These are phyloP conservation scores for Macadamia tetraphylla DNA, from an alignment of 164 flowering plant species.

Conservation along the genomic window DNA sequence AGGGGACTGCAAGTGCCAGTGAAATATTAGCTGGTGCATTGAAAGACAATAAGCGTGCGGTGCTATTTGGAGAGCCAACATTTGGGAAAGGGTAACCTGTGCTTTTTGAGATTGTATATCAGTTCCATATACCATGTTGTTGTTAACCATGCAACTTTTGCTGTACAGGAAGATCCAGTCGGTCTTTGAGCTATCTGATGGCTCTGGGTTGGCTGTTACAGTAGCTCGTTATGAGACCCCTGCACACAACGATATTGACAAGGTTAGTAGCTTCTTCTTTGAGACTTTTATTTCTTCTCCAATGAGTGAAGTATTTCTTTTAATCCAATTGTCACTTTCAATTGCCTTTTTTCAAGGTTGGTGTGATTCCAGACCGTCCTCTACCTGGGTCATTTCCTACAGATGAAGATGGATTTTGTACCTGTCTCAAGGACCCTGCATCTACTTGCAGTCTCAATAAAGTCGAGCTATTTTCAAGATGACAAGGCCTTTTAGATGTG, in stretches of 20 bases:
- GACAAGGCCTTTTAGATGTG: slow-evolving; percentile 14
- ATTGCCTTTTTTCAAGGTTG: slow-evolving; percentile 42
- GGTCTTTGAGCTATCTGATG: slow-evolving; percentile 94
- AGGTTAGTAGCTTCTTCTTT: slow-evolving; percentile 38
- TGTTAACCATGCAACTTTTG: not conserved
- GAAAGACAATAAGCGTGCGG: slow-evolving; percentile 96
- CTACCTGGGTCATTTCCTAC: slow-evolving; percentile 79
- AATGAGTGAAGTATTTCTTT: not conserved
- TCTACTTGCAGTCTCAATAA: slow-evolving; percentile 63
- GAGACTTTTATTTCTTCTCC: not conserved
- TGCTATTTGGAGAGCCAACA: slow-evolving; percentile 86
- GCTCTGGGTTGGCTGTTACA: slow-evolving; percentile 94
- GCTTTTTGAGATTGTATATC: not conserved
- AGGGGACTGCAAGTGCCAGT: slow-evolving; percentile 98
- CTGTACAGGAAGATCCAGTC: slow-evolving; percentile 56
- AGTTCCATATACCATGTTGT: not conserved
- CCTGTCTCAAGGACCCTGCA: slow-evolving; percentile 70
- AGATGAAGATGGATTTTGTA: slow-evolving; percentile 72
- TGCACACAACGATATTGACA: slow-evolving; percentile 87
- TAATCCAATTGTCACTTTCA: not conserved
- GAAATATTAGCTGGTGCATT: slow-evolving; percentile 96
- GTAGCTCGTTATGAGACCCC: slow-evolving; percentile 99
- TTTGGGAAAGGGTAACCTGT: slow-evolving; percentile 86
- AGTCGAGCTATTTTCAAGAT: slow-evolving; percentile 54
- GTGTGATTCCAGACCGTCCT: slow-evolving; percentile 88